phyloP scores from a whole-genome alignment of 345 rosid species.

The Psidium friedrichsthalianum region DNA sequence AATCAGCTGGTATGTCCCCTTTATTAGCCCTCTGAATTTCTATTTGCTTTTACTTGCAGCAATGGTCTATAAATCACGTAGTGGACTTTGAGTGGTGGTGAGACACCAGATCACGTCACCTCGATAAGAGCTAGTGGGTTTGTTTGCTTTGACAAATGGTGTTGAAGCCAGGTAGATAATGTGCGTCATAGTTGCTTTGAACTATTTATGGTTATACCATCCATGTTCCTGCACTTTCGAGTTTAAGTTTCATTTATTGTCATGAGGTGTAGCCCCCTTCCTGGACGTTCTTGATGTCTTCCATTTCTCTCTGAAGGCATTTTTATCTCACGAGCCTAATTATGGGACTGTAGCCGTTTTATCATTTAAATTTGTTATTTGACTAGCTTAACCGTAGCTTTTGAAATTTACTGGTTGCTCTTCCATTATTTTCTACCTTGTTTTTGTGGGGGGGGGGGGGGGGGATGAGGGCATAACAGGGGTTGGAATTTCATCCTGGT shows the following conservation, averaged over 20 bases:
- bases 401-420: neutral
- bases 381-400: neutral
- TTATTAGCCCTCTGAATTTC: neutral
- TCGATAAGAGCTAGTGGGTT: neutral
- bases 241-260: neutral
- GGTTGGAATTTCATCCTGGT: neutral
- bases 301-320: neutral
- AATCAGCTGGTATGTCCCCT: conserved; percentile 53
- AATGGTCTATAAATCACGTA: neutral
- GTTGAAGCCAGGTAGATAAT: neutral
- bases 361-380: neutral
- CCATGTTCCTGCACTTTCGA: neutral
- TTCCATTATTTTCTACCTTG: neutral
- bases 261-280: neutral
- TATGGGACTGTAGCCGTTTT: neutral
- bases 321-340: neutral
- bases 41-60: neutral
- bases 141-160: neutral
- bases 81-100: no score
- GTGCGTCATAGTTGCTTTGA: neutral
- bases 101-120: no score
- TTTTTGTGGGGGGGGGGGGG: no score
- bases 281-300: neutral
- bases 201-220: neutral
- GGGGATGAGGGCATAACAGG: neutral